phyloP scores from a whole-genome alignment of 257 asterid genomes.

The Nemophila menziesii region DNA sequence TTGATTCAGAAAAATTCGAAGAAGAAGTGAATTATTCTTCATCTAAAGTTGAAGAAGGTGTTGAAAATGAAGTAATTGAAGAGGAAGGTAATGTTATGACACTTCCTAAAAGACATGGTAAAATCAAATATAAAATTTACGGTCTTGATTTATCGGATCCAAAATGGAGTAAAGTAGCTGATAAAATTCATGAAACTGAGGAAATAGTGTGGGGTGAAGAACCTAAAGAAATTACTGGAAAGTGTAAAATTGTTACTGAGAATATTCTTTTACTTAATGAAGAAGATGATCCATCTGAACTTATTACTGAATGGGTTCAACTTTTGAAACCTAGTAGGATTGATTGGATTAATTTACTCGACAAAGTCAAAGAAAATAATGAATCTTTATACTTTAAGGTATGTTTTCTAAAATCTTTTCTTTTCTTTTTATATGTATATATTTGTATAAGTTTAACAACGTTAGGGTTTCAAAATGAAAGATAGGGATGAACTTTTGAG shows the following conservation, averaged over 20 bases:
- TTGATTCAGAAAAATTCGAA: constrained; percentile 19
- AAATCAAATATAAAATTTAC: constrained; percentile 71
- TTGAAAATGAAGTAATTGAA: constrained; percentile 12
- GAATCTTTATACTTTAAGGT: constrained; percentile 51
- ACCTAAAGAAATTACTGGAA: constrained; percentile 58
- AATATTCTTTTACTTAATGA: constrained; percentile 43
- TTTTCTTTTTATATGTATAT: too few species aligned
- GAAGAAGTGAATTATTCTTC: constrained; percentile 14
- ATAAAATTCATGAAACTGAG: constrained; percentile 62
- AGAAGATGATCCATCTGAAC: constrained; percentile 51
- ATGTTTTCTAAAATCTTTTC: constrained; percentile 4
- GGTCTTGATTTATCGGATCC: constrained; percentile 78
- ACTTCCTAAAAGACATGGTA: constrained; percentile 88
- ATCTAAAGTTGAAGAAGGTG: constrained; percentile 9
- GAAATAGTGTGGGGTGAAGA: constrained; percentile 55
- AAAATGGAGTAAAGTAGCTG: constrained; percentile 78
- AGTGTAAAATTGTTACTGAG: constrained; percentile 57
- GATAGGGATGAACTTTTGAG: too few species aligned
- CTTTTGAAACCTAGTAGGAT: constrained; percentile 68
- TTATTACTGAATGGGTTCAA: constrained; percentile 58
- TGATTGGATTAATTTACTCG: constrained; percentile 76
- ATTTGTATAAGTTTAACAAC: too few species aligned
- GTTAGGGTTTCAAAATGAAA: too few species aligned
- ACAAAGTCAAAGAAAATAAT: constrained; percentile 37
- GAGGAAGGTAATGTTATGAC: constrained; percentile 23